Evolutionary conservation across 768 basidiomycete species (phyloP).

Genomic region (Collybiopsis luxurians): DNA sequence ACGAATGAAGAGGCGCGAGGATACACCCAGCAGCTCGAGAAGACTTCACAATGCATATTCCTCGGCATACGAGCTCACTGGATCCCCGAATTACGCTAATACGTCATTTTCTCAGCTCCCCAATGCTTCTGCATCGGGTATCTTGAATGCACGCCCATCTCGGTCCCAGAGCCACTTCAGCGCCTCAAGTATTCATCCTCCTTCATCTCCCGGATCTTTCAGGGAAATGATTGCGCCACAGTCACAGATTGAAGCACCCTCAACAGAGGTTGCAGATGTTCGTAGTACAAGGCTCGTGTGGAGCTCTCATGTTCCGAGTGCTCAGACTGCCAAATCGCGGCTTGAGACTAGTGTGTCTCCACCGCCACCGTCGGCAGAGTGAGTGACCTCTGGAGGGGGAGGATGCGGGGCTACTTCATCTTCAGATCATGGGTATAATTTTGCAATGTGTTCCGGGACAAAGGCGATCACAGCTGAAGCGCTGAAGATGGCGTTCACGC

Average conservation of each 20-base stretch:
- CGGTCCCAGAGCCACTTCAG: not conserved
- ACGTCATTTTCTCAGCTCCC: not conserved
- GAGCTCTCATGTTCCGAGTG: not conserved
- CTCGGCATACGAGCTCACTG: not conserved
- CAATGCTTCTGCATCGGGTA: no score
- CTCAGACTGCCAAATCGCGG: no score
- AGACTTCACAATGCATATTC: not conserved
- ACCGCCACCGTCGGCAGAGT: not conserved
- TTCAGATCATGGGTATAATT: slow-evolving; percentile 3
- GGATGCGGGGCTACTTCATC: slow-evolving; percentile 1
- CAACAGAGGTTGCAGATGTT: not conserved
- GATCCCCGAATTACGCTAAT: not conserved
- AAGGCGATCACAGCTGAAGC: not conserved
- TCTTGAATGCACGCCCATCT: not conserved
- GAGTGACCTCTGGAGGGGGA: not conserved
- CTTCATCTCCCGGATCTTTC: not conserved
- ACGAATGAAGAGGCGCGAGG: not conserved
- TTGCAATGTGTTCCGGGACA: not conserved
- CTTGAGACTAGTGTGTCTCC: no score
- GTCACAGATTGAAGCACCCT: not conserved
- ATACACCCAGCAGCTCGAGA: not conserved
- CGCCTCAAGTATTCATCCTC: not conserved
- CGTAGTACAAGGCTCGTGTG: not conserved
- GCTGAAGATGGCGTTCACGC: not conserved
- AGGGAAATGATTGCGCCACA: not conserved